Percentiles rank a stretch among this genome's conserved stretches.
Evolutionary conservation across 371 early-diverging fungal species (phyloP).

Genomic region (Actinomortierella wolfii): DNA sequence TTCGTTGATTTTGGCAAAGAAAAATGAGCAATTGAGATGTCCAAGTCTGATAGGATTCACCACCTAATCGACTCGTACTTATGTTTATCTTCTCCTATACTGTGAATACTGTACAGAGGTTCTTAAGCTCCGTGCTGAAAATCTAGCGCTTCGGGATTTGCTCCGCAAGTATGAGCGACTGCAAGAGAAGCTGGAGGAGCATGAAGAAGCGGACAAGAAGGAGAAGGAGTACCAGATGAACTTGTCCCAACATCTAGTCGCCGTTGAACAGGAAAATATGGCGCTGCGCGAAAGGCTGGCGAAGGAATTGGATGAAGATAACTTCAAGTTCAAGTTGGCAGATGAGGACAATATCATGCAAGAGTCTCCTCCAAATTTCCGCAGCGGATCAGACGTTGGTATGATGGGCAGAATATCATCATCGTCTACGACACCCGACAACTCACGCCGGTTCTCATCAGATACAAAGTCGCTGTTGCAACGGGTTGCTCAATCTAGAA

Average conservation of each 20-base stretch:
- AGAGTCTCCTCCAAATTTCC: slow-evolving; percentile 39
- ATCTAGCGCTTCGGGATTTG: slow-evolving; percentile 6
- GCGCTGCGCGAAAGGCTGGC: slow-evolving; percentile 15
- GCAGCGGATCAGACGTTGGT: neutral
- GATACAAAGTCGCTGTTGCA: slow-evolving; percentile 43
- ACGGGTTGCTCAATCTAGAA: slow-evolving; percentile 28
- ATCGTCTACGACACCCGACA: slow-evolving; percentile 5
- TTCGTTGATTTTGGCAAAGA: neutral
- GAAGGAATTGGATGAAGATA: slow-evolving; percentile 33
- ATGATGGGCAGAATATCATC: too few species aligned
- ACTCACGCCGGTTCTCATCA: slow-evolving; percentile 34
- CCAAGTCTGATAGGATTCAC: neutral
- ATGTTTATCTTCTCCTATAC: neutral
- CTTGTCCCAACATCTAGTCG: slow-evolving; percentile 21
- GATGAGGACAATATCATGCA: slow-evolving; percentile 18
- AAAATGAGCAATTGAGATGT: too few species aligned
- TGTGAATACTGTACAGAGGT: too few species aligned
- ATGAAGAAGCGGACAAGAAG: slow-evolving; percentile 32
- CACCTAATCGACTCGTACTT: neutral
- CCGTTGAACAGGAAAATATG: slow-evolving; percentile 29
- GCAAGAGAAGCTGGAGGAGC: slow-evolving; percentile 35
- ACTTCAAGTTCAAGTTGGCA: too few species aligned
- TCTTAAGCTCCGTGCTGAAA: slow-evolving; percentile 42
- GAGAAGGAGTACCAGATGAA: slow-evolving; percentile 35
- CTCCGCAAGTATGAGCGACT: slow-evolving; percentile 32